These are phyloP conservation scores for Lepidium africanum DNA, from an alignment of 345 rosid species.

Conservation along the genomic window DNA sequence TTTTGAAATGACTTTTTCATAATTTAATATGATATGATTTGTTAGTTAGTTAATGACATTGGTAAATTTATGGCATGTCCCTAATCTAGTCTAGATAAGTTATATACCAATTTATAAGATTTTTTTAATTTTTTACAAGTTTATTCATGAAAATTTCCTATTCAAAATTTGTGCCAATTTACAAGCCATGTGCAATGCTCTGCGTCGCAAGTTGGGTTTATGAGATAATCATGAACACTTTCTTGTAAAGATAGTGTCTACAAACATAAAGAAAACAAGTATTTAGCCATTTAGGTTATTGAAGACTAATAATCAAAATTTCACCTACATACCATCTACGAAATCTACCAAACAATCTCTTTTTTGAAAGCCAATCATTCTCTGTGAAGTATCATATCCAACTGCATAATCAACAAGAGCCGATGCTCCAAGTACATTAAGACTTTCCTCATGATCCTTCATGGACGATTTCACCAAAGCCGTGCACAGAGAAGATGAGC, in stretches of 20 bases:
- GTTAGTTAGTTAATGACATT: not conserved
- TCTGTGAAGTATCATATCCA: conserved; percentile 19
- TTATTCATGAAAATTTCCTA: no score
- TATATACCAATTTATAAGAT: no score
- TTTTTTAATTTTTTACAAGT: no score
- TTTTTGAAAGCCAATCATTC: conserved; percentile 19
- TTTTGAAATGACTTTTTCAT: not conserved
- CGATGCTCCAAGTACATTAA: conserved; percentile 26
- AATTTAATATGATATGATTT: not conserved
- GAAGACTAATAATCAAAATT: not conserved
- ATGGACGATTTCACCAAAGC: conserved; percentile 21
- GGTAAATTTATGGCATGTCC: not conserved
- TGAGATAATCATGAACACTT: not conserved
- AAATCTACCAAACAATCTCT: conserved; percentile 27
- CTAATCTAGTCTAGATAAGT: no score
- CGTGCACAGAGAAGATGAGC: conserved; percentile 21
- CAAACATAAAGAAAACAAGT: not conserved
- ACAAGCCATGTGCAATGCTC: not conserved
- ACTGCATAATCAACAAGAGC: conserved; percentile 23
- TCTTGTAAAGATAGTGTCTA: not conserved
- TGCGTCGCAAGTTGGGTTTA: not conserved
- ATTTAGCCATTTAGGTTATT: not conserved
- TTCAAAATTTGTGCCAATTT: no score
- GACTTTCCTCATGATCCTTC: conserved; percentile 1
- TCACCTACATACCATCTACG: conserved; percentile 24